A percentile compares a stretch with the other conserved stretches of the same genome.
Evolutionary conservation across 192 early-diverging fungal species (phyloP).

Genomic region (Coemansia sp.): DNA sequence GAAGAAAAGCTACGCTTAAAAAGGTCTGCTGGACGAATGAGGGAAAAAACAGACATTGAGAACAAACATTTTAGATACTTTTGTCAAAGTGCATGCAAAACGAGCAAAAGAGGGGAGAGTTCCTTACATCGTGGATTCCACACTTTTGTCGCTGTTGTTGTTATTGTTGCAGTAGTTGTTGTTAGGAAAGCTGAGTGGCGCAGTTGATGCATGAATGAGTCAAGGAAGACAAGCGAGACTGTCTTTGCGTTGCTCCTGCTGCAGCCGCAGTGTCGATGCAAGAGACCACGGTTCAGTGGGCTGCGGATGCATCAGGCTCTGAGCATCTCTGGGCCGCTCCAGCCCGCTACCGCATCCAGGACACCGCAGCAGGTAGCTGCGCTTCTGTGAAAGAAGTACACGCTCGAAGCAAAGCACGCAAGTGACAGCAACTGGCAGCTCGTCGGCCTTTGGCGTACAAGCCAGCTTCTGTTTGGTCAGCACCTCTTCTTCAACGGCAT

Average conservation of each 20-base stretch:
- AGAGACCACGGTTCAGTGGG: conserved; percentile 5
- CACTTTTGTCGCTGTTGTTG: not conserved
- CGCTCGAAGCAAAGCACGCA: conserved; percentile 49
- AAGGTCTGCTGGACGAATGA: not conserved
- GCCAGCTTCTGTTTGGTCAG: not conserved
- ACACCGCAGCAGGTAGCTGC: conserved; percentile 22
- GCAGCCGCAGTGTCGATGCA: not conserved
- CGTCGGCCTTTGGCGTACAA: not conserved
- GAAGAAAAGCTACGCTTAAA: conserved; percentile 1
- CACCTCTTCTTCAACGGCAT: not conserved
- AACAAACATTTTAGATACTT: not conserved
- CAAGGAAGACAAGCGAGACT: not conserved
- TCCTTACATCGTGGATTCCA: not conserved
- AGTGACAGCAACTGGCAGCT: not conserved
- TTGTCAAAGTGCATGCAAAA: too few species aligned
- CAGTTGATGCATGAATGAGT: not conserved
- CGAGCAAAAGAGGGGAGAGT: too few species aligned
- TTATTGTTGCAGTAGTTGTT: not conserved
- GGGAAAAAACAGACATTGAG: not conserved
- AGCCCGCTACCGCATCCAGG: conserved; percentile 22
- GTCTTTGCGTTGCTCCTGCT: not conserved
- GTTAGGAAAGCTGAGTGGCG: not conserved
- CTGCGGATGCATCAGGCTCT: not conserved
- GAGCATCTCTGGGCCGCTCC: not conserved
- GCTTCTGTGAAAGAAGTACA: conserved; percentile 17